phyloP scores from a whole-genome alignment of 495 filamentous ascomycete genomes.

The Neohortaea acidophila region DNA sequence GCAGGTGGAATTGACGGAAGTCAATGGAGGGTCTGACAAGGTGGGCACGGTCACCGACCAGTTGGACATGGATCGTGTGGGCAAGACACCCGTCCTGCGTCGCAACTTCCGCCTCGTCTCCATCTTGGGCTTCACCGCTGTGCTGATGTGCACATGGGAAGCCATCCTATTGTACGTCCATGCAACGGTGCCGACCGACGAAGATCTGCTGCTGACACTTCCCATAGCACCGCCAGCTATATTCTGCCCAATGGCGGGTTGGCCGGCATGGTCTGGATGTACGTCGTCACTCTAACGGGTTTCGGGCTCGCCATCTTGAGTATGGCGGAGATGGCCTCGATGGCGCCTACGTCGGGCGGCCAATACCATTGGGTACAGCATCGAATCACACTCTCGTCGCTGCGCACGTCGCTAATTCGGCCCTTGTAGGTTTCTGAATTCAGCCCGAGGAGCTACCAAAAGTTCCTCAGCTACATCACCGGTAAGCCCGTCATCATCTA shows the following conservation, averaged over 20 bases:
- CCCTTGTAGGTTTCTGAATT: slow-evolving; percentile 2
- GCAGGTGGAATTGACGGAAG: not conserved
- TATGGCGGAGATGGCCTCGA: slow-evolving; percentile 18
- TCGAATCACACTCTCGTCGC: too few species aligned
- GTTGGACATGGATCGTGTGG: slow-evolving; percentile 1
- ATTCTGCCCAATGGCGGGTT: slow-evolving; percentile 19
- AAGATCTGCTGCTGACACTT: too few species aligned
- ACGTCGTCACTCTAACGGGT: slow-evolving; percentile 4
- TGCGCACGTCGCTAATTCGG: not conserved
- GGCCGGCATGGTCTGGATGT: slow-evolving; percentile 14
- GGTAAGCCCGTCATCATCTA: too few species aligned
- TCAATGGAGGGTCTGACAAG: slow-evolving; percentile 1
- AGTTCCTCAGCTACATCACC: slow-evolving; percentile 11
- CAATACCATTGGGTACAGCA: slow-evolving; percentile 7
- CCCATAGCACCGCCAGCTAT: slow-evolving; percentile 1
- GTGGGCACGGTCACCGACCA: not conserved
- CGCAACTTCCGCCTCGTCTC: slow-evolving; percentile 20
- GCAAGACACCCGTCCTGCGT: slow-evolving; percentile 1
- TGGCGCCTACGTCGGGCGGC: slow-evolving; percentile 17
- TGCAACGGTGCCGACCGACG: too few species aligned
- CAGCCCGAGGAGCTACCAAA: slow-evolving; percentile 4
- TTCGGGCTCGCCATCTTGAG: not conserved
- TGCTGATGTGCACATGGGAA: slow-evolving; percentile 17
- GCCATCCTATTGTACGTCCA: too few species aligned
- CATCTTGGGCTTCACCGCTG: slow-evolving; percentile 17